Evolutionary conservation across 345 rosid genomes (phyloP), one percentile per base, ranked within the genome.

Genomic region (Angophora floribunda): DNA sequence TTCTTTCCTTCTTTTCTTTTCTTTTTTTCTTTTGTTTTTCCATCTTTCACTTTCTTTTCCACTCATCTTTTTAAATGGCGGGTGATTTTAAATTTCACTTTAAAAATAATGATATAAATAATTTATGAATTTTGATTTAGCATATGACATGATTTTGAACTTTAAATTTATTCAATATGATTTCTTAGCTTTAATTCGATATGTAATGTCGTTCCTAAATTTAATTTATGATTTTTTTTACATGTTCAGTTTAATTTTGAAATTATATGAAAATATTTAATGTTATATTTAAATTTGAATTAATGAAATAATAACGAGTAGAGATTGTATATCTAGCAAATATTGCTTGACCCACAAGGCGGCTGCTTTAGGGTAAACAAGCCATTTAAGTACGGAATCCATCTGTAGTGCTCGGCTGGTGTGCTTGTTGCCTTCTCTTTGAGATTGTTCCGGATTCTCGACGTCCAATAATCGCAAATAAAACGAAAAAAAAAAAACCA

Each of bases 161-260:
- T 22, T 55, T 55, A 0, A 55, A 55, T 9, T 3, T 55, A 5
- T 55, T 22, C 12, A 22, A 55, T 0, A 8, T 3, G 0, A 55
- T 22, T 2, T 5, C 0, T 55, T 1, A 55, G 8, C 21, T 21
- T 55, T 3, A 55, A 0, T 2, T 1, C 0, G 7, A 21, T 55
- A 2, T 9, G 12, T 22, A 22, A 22, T 22, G 22, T 22, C 0
- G 1, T 8, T 0, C 2, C 0, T 55, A 9, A 55, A 55, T 0
- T 55, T 55, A 36, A 36, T 36, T 4, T 36, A 36, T 36, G 21
- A 9, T 0, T 55, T 55, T 55, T 1, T 0, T 8, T 22, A 21
- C 1, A 21, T 53, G 2, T 53, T 53, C 1, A 53, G 17, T 53
- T 53, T 17, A 53, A 0, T 52, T 52, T 9, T 2, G 1, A 4